Base-by-base conservation (phyloP, 768 basidiomycete genomes). In the Phanerodontia chrysosporium region DNA sequence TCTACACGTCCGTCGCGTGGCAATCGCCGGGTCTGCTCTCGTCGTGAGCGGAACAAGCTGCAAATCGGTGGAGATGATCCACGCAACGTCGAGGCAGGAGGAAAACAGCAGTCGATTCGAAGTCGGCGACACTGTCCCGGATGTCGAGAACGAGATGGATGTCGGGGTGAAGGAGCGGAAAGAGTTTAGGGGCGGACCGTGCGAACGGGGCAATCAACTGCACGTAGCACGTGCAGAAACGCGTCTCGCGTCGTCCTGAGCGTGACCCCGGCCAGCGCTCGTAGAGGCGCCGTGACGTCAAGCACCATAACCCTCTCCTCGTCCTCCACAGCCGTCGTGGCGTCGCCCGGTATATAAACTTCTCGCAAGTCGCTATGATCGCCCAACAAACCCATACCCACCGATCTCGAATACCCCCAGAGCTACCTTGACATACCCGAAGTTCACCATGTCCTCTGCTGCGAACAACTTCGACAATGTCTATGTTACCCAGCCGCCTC, bases 401-500 rank as follows among this genome's bases (percentile, higher is more conserved):
- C 30, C 21, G 28, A 14, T 48, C 5, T n/a, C 49, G 13, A n/a
- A 44, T 42, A 58, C 29, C 24, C 39, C 3, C 12, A 1, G 5
- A 51, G 14, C 49, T 58, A 16, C 7, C 24, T 28, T 44, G 29
- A 35, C 18, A 29, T 28, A 45, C 30, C 27, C 28, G 51, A 9
- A 59, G n/a, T 35, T 6, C 45, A 53, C 4, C 48, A 53, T 53
- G 52, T 53, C 52, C 16, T 53, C 52, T 12, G 49, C 49, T 51
- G 35, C 25, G 51, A 55, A 53, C 57, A 57, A 62, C 49, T 51
- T 32, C 49, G 30, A 48, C 58, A 59, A 59, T 58, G 45, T 53
- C 42, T 57, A 63, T 51, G 45, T 53, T 22, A 8, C 22, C 16
- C 65, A 65, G 36, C 67, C 67, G n/a, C 66, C 65, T 9, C 78